Evolutionary conservation across 2,329 filamentous ascomycete genomes (phyloP), one percentile per base, ranked within the genome.

Genomic region (Coleophoma eucalyptorum): DNA sequence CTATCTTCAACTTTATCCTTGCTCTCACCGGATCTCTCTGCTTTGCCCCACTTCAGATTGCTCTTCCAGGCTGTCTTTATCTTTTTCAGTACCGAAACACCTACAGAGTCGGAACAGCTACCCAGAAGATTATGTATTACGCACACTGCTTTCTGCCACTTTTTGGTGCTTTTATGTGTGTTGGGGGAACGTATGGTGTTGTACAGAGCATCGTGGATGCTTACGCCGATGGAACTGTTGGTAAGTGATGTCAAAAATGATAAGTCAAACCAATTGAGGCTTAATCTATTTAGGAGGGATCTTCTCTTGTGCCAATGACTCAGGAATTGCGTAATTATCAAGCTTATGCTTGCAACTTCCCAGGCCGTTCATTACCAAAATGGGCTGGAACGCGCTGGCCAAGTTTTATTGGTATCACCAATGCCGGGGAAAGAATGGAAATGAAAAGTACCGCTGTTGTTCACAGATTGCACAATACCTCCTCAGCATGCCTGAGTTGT

Each of bases 1-100:
- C 77, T 0, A 75, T 79, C 46, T 79, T 79, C 67, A 76, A 75
- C 55, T 78, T 74, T 56, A 58, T 80, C n/a, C 56, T 79, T 15
- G 71, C 73, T 4, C 60, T 79, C 13, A 71, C 74, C 2, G 76
- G 75, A 1, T 70, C 68, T 32, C 51, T 80, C 12, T 76, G 72
- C 37, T 79, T 78, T 53, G 74, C 76, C 26, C 76, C 75, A 0
- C 52, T 80, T 45, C 72, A 71, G 2, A 65, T 79, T 11, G 65
- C 65, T 1, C 57, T 78, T 6, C 76, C 75, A 0, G 75, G 69
- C 0, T 75, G 67, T 67, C 52, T 79, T 2, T 80, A 77, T 77
- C 57, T 79, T 4, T 71, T 75, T 54, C 75, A 77, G 46, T 71
- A 78, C 52, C 55, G 58, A 10, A 50, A 67, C n/a, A 74, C 72